Evolutionary conservation across 1,139 yeast genomes (phyloP), one percentile per base, ranked within the genome.

Genomic region (Maudiozyma humilis): DNA sequence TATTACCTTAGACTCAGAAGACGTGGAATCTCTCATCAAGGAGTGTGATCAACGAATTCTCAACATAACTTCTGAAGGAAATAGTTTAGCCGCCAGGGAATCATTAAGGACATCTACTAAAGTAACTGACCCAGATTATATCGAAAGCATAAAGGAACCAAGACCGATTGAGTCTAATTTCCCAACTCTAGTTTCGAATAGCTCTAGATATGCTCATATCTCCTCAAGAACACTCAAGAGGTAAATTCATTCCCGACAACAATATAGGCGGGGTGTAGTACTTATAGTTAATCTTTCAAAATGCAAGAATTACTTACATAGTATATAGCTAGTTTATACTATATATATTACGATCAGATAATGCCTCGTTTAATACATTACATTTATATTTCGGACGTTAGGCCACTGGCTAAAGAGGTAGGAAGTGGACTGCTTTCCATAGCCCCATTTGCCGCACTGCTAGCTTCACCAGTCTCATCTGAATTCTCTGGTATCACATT

Each of bases 401-500:
- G 27, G 10, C 10, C 27, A 23, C 8, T 23, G 27, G 27, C 27
- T 6, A 6, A 6, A 6, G 27, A 23, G 6, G 27, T 23, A 23
- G 27, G 27, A 6, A 23, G 6, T 6, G 27, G 27, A 23, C 27
- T 23, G 27, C 27, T 23, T 23, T 23, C 27, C 27, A 23, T 6
- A 23, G 27, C n/a, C n/a, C n/a, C n/a, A n/a, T n/a, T n/a, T 15
- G 23, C 37, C 6, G 37, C 8, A 23, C 2, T n/a, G 8, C 27
- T 30, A 4, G 27, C 16, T 30, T 46, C 51, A 12, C 35, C 37
- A 13, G 53, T 50, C 32, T 45, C 42, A 38, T 52, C 56, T 29
- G 46, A 47, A 12, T 48, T 51, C 5, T 49, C 46, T 19, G 46
- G 51, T 10, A 51, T 36, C 10, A 37, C 51, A 30, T 43, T 47